These are phyloP conservation scores for Dryas octopetala DNA, from an alignment of 306 rosid species.

Conservation along the genomic window DNA sequence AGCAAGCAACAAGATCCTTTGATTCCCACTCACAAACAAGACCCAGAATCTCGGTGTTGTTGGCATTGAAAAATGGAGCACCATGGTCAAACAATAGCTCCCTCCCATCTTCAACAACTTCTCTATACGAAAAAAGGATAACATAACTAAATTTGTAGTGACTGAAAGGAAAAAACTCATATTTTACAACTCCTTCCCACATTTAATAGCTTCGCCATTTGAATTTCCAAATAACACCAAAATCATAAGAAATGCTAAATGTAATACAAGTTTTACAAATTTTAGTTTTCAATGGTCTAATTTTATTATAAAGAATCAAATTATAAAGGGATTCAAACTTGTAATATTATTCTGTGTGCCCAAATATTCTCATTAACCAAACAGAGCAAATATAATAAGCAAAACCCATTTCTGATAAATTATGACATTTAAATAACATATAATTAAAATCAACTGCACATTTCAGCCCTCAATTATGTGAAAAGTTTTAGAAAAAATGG, in stretches of 20 bases:
- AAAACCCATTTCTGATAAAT: slow-evolving; percentile 11
- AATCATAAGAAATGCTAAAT: neutral
- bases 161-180: slow-evolving; percentile 5
- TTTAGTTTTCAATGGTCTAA: too few relatives aligned
- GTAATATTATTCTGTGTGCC: neutral
- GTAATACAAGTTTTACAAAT: neutral
- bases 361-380: neutral
- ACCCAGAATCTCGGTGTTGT: slow-evolving; percentile 45
- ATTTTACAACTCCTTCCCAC: neutral
- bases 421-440: neutral
- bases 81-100: slow-evolving; percentile 89
- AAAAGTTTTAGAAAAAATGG: neutral
- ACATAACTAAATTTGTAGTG: neutral
- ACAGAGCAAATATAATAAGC: neutral
- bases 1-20: slow-evolving; percentile 69
- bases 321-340: neutral
- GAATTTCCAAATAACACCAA: neutral
- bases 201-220: neutral
- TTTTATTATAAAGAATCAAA: neutral
- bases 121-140: slow-evolving; percentile 42
- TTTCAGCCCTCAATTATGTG: neutral
- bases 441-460: neutral
- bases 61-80: slow-evolving; percentile 74
- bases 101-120: slow-evolving; percentile 70
- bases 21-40: slow-evolving; percentile 79